Base-by-base conservation (phyloP, 2,329 filamentous ascomycete genomes). In the Penicillium occitanis region DNA sequence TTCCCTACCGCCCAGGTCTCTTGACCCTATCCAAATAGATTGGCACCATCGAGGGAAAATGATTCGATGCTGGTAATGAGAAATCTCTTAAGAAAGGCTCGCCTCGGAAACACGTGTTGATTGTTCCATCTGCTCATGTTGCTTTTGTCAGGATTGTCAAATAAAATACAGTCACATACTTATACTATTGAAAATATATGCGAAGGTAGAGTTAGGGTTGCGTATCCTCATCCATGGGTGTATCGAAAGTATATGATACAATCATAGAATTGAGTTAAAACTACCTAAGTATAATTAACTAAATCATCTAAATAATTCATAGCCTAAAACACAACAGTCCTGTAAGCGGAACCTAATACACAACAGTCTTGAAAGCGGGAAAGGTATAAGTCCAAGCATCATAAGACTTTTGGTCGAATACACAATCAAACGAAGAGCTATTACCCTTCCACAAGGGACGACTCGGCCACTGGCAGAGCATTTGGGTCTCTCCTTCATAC, bases 1-100 rank as follows among this genome's bases (percentile, higher is more conserved):
- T 85, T 66, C 86, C 86, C 1, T 89, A 87, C 73, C 77, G 79
- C 5, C 86, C 86, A 0, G 87, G 81, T 58, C 65, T 88, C 33
- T 72, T 88, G 66, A 88, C 86, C 0, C 74, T 86, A 50, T 25
- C 61, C 17, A 59, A 58, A 7, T 64, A 64, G 59, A 35, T 17
- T 58, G 13, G 19, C 33, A 4, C 7, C 19, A 53, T 2, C 2
- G 8, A 11, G 28, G 30, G 35, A 6, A 30, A 22, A 48, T 25
- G 19, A 13, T 14, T 48, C 19, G 46, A 48, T 48, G 11, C 11
- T 25, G 19, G 5, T 14, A 14, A 25, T 25, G 46, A 48, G 19
- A 22, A 5, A 13, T 25, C 7, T 25, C 13, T 7, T 28, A 28
- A 4, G 8, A 51, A 6, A 17, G 13, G 13, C 6, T 30, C n/a